Percentiles rank a stretch among this genome's conserved stretches.
Evolutionary conservation across 108 stramenopile species (phyloP).

Genomic region (Cylindrotheca fusiformis): DNA sequence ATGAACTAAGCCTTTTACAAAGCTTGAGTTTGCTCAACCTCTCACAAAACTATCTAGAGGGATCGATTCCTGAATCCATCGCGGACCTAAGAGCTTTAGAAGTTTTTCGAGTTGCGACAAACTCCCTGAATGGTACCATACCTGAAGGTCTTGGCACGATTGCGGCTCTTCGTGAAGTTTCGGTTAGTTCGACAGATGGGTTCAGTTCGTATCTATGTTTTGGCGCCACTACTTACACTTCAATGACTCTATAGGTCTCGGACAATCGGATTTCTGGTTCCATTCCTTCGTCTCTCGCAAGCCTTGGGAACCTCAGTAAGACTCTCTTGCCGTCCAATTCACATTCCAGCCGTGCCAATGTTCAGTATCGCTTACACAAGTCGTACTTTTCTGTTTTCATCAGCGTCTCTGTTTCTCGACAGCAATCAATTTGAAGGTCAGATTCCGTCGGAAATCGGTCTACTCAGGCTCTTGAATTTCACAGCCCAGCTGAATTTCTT

Average conservation of each 20-base stretch:
- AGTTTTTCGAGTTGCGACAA: not conserved
- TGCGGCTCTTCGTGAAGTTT: not conserved
- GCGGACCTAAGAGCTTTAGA: not conserved
- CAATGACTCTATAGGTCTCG: not conserved
- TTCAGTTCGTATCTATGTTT: not conserved
- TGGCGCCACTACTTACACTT: not conserved
- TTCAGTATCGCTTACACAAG: not conserved
- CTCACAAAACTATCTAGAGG: constrained; percentile 13
- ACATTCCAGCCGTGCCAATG: not conserved
- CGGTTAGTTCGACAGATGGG: not conserved
- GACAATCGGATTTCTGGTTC: constrained; percentile 20
- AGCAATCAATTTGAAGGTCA: constrained; percentile 14
- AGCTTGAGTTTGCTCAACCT: constrained; percentile 9
- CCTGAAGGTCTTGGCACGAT: constrained; percentile 10
- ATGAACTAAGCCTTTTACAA: not conserved
- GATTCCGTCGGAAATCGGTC: constrained; percentile 27
- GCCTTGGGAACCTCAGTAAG: not conserved
- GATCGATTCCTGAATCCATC: constrained; percentile 13
- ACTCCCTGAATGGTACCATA: constrained; percentile 12
- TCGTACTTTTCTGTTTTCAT: not conserved
- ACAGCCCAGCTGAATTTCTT: constrained; percentile 4
- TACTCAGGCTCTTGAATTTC: not conserved
- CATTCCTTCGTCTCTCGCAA: constrained; percentile 10
- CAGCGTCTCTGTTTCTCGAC: not conserved
- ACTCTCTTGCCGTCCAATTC: not conserved